Conservation (phyloP, 108 stramenopile species). For the Seminavis robusta region DNA sequence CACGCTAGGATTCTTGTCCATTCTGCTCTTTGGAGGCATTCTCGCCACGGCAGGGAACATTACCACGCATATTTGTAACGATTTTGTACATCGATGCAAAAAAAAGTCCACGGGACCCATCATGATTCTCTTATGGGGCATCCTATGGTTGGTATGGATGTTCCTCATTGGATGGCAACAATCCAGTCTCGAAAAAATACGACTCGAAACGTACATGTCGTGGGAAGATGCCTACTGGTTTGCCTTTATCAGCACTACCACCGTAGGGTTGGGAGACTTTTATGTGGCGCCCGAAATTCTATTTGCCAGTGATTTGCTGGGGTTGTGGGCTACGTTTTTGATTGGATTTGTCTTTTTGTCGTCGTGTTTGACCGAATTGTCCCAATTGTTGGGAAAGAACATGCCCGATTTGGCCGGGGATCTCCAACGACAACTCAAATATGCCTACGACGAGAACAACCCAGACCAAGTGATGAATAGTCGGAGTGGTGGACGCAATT, state of each 20-base stretch:
- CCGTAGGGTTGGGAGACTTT: slow-evolving; percentile 47
- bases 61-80: slow-evolving; percentile 21
- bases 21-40: slow-evolving; percentile 31
- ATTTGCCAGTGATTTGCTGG: slow-evolving; percentile 14
- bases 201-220: slow-evolving; percentile 3
- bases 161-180: slow-evolving; percentile 13
- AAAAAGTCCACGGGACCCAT: background rate
- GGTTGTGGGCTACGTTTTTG: slow-evolving; percentile 14
- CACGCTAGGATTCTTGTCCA: slow-evolving; percentile 32
- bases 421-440: too few species aligned
- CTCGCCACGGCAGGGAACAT: slow-evolving; percentile 28
- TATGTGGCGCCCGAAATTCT: slow-evolving; percentile 36
- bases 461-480: too few species aligned
- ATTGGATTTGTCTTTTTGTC: slow-evolving; percentile 22
- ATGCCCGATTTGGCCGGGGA: too few species aligned
- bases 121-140: slow-evolving; percentile 26
- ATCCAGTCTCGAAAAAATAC: slow-evolving; percentile 4
- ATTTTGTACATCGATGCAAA: slow-evolving; percentile 11
- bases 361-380: slow-evolving; percentile 19
- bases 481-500: too few species aligned
- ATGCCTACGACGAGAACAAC: too few species aligned
- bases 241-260: slow-evolving; percentile 35
- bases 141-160: slow-evolving; percentile 22
- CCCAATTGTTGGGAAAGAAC: too few species aligned
- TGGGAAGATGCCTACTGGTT: slow-evolving; percentile 44